phyloP scores from a whole-genome alignment of 176 grass and related monocot species.

The Zoysia pacifica region DNA sequence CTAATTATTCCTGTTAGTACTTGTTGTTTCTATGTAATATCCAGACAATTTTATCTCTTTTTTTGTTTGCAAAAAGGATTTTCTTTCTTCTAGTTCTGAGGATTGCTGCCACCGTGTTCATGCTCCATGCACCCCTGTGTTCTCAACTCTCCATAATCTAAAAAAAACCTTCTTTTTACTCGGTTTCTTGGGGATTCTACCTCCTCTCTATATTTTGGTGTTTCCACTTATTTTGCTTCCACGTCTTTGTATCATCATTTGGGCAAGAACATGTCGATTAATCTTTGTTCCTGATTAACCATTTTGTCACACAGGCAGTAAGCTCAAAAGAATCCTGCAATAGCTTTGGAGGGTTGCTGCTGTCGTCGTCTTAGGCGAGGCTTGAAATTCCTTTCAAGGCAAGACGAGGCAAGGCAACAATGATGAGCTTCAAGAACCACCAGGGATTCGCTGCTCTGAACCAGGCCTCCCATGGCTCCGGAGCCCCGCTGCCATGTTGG shows the following conservation, averaged over 20 bases:
- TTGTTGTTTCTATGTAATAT: not conserved
- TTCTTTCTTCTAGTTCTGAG: not conserved
- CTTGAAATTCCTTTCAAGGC: not conserved
- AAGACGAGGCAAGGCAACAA: not conserved
- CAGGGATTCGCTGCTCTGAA: slow-evolving; percentile 34
- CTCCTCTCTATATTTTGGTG: not conserved
- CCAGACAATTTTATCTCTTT: not conserved
- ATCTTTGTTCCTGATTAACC: too few species aligned
- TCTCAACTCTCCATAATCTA: too few species aligned
- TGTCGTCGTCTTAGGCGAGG: not conserved
- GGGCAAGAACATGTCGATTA: not conserved
- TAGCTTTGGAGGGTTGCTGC: slow-evolving; percentile 16
- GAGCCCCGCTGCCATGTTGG: slow-evolving; percentile 67
- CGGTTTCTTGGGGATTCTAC: slow-evolving; percentile 16
- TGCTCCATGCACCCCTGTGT: not conserved
- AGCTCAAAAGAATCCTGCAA: slow-evolving; percentile 9
- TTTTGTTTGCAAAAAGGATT: not conserved
- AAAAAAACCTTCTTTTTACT: too few species aligned
- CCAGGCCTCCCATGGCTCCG: slow-evolving; percentile 36
- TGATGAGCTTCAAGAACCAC: slow-evolving; percentile 61
- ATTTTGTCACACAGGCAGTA: not conserved
- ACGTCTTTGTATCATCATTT: slow-evolving; percentile 7
- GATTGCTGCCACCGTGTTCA: not conserved
- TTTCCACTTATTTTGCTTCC: slow-evolving; percentile 10
- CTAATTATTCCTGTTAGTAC: not conserved